These are phyloP conservation scores for Colletotrichum sp. DNA, from an alignment of 2,329 filamentous ascomycete genomes.

Conservation along the genomic window DNA sequence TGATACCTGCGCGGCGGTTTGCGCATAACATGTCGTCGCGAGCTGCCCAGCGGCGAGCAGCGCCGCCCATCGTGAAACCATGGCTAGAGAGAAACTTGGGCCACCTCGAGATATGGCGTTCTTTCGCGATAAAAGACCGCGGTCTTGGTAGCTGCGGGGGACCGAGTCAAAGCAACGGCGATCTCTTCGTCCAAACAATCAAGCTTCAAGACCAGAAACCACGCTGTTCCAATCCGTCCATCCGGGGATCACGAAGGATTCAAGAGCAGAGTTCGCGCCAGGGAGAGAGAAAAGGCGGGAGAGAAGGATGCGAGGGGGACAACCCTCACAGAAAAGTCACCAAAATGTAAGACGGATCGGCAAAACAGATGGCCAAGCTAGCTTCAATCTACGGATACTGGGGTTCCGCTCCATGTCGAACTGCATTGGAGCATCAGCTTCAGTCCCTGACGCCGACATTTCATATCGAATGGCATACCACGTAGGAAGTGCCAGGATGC, in stretches of 20 bases:
- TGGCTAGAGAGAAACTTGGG: not conserved
- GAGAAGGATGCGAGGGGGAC: not conserved
- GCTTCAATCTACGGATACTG: not conserved
- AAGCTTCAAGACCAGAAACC: not conserved
- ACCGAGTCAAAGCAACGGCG: not conserved
- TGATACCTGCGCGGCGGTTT: not conserved
- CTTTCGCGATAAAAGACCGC: not conserved
- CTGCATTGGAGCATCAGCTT: not conserved
- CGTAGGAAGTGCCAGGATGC: not conserved
- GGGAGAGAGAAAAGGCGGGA: not conserved
- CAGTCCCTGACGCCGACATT: not conserved
- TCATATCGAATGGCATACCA: not conserved
- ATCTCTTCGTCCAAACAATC: not conserved
- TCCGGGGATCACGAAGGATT: not conserved
- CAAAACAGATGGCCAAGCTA: not conserved
- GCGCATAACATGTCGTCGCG: not conserved
- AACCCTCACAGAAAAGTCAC: not conserved
- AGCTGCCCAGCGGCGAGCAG: conserved; percentile 4
- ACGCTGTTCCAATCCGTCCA: not conserved
- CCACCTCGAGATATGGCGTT: not conserved
- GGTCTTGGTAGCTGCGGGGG: not conserved
- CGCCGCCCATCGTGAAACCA: not conserved
- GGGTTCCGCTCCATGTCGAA: not conserved
- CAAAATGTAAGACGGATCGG: not conserved
- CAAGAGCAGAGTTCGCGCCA: not conserved